Conservation (phyloP, 2,329 filamentous ascomycete species). For the Cladophialophora yegresii region DNA sequence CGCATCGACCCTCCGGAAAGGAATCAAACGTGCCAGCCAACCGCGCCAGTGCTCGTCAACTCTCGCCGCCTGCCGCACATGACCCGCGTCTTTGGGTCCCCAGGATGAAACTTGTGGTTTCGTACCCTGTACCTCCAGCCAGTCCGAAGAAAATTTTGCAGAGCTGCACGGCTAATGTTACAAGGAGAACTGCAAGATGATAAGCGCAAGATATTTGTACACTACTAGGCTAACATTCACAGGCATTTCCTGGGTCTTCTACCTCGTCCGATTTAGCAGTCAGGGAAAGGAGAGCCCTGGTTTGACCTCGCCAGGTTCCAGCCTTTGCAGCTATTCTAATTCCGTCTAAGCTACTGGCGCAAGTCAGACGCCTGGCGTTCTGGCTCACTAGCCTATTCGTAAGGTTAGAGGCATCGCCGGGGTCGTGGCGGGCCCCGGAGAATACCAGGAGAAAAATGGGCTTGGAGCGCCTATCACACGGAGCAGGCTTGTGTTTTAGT, state of each 20-base stretch:
- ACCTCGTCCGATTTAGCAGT: too few species aligned
- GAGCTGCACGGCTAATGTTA: background rate
- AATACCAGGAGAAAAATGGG: background rate
- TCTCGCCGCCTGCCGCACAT: background rate
- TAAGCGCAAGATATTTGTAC: background rate
- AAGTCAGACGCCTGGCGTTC: constrained; percentile 7
- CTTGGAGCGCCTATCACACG: background rate
- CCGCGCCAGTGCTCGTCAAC: background rate
- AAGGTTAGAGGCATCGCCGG: constrained; percentile 15
- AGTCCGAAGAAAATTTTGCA: background rate
- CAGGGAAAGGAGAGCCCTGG: background rate
- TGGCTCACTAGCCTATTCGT: background rate
- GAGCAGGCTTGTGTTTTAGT: background rate
- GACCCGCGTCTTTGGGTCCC: background rate
- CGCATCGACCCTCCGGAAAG: constrained; percentile 1
- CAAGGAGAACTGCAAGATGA: background rate
- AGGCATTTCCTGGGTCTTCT: background rate
- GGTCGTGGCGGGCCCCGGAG: constrained; percentile 13
- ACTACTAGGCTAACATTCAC: background rate
- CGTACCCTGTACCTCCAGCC: background rate
- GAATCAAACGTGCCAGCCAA: constrained; percentile 23
- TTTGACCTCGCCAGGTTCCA: background rate
- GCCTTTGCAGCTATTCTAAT: constrained; percentile 13
- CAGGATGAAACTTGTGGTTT: constrained; percentile 1
- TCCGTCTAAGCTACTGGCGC: constrained; percentile 9